These are phyloP conservation scores for Aspergillus sclerotioniger DNA, from an alignment of 495 filamentous ascomycete species.

Conservation along the genomic window DNA sequence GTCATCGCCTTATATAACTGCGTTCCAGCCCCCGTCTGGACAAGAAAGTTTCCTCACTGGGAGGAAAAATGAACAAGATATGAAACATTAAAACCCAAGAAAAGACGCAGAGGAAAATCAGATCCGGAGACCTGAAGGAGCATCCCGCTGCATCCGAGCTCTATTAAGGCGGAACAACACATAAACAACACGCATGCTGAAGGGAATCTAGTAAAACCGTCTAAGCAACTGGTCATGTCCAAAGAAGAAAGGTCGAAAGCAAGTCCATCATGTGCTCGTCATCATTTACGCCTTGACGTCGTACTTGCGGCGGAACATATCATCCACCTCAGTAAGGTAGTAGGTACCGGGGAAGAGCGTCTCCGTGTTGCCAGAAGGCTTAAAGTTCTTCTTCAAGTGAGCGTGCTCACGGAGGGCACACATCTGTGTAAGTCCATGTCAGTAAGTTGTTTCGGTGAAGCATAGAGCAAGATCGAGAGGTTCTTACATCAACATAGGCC, in stretches of 20 bases:
- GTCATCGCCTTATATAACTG: constrained; percentile 1
- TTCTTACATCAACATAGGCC: constrained; percentile 81
- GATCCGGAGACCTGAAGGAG: constrained; percentile 9
- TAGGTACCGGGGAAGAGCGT: constrained; percentile 79
- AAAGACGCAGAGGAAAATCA: constrained; percentile 16
- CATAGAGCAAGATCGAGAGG: neutral
- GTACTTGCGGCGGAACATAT: constrained; percentile 93
- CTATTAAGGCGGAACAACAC: constrained; percentile 27
- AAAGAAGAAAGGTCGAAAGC: constrained; percentile 29
- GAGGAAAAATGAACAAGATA: neutral
- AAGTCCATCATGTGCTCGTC: constrained; percentile 13
- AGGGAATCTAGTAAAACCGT: constrained; percentile 44
- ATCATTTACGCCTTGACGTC: constrained; percentile 72
- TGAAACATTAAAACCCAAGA: constrained; percentile 5
- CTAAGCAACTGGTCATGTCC: constrained; percentile 33
- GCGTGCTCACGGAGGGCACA: constrained; percentile 91
- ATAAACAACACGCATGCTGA: constrained; percentile 28
- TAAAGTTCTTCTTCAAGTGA: constrained; percentile 89
- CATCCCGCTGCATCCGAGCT: constrained; percentile 24
- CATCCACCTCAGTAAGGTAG: constrained; percentile 86
- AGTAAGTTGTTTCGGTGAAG: constrained; percentile 7
- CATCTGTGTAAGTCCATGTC: constrained; percentile 56
- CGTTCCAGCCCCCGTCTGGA: constrained; percentile 22
- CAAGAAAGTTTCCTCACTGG: constrained; percentile 13
- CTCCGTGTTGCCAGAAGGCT: constrained; percentile 70